Percentiles rank a stretch among this genome's conserved stretches.
phyloP scores from a whole-genome alignment of 2,329 filamentous ascomycete species.

The Dryadomyces quercivorus region DNA sequence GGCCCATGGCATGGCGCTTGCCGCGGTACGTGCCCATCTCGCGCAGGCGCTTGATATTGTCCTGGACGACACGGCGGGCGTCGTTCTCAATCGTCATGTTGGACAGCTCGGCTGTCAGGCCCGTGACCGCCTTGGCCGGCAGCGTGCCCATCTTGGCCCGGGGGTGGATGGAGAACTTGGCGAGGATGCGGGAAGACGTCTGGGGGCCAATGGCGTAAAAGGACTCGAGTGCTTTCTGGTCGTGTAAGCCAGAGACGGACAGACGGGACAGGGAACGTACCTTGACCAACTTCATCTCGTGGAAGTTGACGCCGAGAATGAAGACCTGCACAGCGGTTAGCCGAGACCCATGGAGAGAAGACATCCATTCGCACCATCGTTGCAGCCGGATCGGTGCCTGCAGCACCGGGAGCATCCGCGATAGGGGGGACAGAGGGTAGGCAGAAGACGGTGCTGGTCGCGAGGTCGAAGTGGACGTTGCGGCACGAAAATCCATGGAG shows the following conservation, averaged over 20 bases:
- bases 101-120: slow-evolving; percentile 73
- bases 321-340: slow-evolving; percentile 47
- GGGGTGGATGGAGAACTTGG: slow-evolving; percentile 80
- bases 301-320: slow-evolving; percentile 78
- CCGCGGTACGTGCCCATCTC: slow-evolving; percentile 89
- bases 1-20: slow-evolving; percentile 78
- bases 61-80: slow-evolving; percentile 59
- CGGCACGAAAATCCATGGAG: neutral
- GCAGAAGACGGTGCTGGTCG: neutral
- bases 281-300: slow-evolving; percentile 71
- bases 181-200: slow-evolving; percentile 63
- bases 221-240: slow-evolving; percentile 60
- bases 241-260: neutral
- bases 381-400: neutral
- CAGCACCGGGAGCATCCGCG: neutral
- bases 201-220: slow-evolving; percentile 79
- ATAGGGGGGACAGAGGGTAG: no score
- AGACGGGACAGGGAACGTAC: slow-evolving; percentile 32
- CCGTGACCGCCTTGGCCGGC: slow-evolving; percentile 62
- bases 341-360: neutral
- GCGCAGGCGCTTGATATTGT: slow-evolving; percentile 76
- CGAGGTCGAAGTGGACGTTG: neutral
- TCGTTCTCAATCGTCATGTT: slow-evolving; percentile 94
- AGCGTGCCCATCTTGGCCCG: slow-evolving; percentile 67
- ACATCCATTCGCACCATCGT: neutral